A percentile compares a stretch with the other conserved stretches of the same genome.
phyloP scores from a whole-genome alignment of 2,329 filamentous ascomycete species.

The Diaporthe eres region DNA sequence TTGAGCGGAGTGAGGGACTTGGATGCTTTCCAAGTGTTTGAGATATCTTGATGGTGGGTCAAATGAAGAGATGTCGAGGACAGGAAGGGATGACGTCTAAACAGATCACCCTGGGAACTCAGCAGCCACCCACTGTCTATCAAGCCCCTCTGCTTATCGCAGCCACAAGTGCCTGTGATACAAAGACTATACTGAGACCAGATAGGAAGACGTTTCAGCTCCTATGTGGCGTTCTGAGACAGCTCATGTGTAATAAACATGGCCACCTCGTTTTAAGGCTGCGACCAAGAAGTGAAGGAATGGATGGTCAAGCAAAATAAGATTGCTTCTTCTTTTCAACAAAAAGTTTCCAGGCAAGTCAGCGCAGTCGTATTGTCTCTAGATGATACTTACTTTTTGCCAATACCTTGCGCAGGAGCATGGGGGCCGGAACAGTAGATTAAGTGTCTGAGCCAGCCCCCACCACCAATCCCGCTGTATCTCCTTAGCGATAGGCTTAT shows the following conservation, averaged over 20 bases:
- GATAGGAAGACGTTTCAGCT: not conserved
- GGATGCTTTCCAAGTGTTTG: not conserved
- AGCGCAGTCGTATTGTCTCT: too few relatives aligned
- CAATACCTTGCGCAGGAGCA: too few relatives aligned
- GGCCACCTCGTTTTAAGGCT: not conserved
- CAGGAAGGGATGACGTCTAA: not conserved
- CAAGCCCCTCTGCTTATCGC: not conserved
- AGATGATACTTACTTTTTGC: too few relatives aligned
- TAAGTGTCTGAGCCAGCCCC: too few relatives aligned
- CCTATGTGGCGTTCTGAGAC: not conserved
- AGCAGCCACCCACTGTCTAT: not conserved
- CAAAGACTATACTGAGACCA: not conserved
- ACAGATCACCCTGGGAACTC: too few relatives aligned
- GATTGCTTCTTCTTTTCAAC: too few relatives aligned
- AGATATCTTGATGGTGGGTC: not conserved
- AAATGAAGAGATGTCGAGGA: not conserved
- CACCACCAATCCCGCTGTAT: too few relatives aligned
- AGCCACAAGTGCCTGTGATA: not conserved
- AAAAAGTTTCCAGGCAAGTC: too few relatives aligned
- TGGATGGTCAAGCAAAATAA: not conserved
- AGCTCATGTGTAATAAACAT: not conserved
- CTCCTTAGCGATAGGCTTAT: too few relatives aligned
- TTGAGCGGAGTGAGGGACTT: too few relatives aligned
- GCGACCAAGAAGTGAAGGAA: not conserved
- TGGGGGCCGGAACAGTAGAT: too few relatives aligned